These are phyloP conservation scores for Crithidia expoeki DNA, from an alignment of 208 protist species.

Conservation along the genomic window DNA sequence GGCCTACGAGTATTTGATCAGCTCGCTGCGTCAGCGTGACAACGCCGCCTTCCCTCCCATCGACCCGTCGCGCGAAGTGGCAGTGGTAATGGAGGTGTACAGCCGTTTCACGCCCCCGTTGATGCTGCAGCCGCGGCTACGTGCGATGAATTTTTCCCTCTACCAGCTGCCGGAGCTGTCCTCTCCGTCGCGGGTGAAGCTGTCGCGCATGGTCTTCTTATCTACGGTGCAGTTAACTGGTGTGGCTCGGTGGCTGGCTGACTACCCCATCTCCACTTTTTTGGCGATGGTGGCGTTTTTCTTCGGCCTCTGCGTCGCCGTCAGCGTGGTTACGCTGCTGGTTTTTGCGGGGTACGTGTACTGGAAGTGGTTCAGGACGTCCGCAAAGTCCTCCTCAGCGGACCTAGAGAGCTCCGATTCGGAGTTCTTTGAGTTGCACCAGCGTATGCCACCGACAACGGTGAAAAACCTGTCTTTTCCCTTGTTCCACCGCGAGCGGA, in stretches of 20 bases:
- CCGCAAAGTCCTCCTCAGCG: neutral
- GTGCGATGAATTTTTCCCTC: constrained; percentile 79
- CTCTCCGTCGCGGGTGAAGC: constrained; percentile 32
- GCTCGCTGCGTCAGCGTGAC: constrained; percentile 27
- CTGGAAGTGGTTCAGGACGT: constrained; percentile 12
- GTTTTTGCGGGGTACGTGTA: constrained; percentile 14
- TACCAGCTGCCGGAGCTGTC: constrained; percentile 40
- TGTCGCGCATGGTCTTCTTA: constrained; percentile 59
- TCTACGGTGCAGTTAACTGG: constrained; percentile 62
- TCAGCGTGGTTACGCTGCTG: constrained; percentile 9
- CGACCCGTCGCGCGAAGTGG: constrained; percentile 48
- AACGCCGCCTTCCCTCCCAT: constrained; percentile 47
- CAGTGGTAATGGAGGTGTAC: constrained; percentile 64
- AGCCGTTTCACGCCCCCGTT: constrained; percentile 65
- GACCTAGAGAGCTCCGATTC: constrained; percentile 2
- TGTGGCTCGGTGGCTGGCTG: constrained; percentile 50
- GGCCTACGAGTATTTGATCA: constrained; percentile 29
- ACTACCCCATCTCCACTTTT: constrained; percentile 59
- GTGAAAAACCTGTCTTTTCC: constrained; percentile 7
- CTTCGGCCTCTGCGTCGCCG: constrained; percentile 14
- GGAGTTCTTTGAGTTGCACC: neutral
- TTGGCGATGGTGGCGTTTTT: constrained; percentile 30
- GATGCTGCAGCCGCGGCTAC: constrained; percentile 56
- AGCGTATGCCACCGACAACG: neutral
- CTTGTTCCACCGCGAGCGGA: constrained; percentile 1